A percentile compares a stretch with the other conserved stretches of the same genome.
Evolutionary conservation across 208 protist species (phyloP).

Genomic region (Plasmodiophora brassicae): DNA sequence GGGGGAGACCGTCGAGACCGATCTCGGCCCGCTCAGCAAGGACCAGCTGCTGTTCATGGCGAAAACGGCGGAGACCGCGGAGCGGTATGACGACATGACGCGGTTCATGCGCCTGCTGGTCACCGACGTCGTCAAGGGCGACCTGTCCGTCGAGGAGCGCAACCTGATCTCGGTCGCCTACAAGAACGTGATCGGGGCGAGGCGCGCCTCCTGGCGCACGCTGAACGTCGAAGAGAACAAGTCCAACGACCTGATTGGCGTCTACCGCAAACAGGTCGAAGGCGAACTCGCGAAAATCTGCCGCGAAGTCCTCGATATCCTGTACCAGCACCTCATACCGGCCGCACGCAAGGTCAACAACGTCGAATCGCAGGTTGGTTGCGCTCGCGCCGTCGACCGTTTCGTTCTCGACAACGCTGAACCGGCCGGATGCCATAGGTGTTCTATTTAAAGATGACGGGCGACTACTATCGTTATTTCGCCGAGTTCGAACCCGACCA

Average conservation of each 20-base stretch:
- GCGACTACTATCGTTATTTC: slow-evolving; percentile 77
- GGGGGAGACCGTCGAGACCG: slow-evolving; percentile 12
- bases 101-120: slow-evolving; percentile 19
- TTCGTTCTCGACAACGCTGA: too few species aligned
- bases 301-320: slow-evolving; percentile 76
- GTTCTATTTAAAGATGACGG: slow-evolving; percentile 78
- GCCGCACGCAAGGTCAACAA: slow-evolving; percentile 60
- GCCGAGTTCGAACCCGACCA: slow-evolving; percentile 65
- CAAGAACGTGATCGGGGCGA: slow-evolving; percentile 98
- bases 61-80: slow-evolving; percentile 33
- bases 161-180: slow-evolving; percentile 99
- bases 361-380: not conserved
- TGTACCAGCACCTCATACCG: slow-evolving; percentile 93
- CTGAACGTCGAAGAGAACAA: slow-evolving; percentile 53
- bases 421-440: too few species aligned
- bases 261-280: slow-evolving; percentile 91
- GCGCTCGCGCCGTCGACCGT: too few species aligned
- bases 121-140: slow-evolving; percentile 18
- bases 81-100: slow-evolving; percentile 35
- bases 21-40: not conserved
- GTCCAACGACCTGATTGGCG: slow-evolving; percentile 73
- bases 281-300: slow-evolving; percentile 93
- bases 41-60: slow-evolving; percentile 43
- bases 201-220: slow-evolving; percentile 94
- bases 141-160: slow-evolving; percentile 90